These are phyloP conservation scores for Cryptosporidium bovis DNA, from an alignment of 169 alveolate species.

Conservation along the genomic window DNA sequence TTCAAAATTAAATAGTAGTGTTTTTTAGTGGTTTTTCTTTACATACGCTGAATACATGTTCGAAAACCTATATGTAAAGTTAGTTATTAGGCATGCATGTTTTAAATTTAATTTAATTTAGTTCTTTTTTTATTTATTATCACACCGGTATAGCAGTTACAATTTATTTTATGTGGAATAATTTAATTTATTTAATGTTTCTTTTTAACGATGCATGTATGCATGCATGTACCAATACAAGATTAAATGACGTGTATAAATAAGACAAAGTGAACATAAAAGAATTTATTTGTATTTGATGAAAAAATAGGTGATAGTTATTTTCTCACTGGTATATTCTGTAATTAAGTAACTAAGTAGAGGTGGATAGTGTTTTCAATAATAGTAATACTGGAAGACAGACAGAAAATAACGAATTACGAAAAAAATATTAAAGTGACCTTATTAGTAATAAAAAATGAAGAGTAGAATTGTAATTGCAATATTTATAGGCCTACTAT, in stretches of 20 bases:
- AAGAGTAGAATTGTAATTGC: conserved; percentile 24
- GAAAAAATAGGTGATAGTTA: background rate
- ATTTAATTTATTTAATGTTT: background rate
- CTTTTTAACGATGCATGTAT: background rate
- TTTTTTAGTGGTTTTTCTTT: no score
- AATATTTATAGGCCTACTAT: conserved; percentile 38
- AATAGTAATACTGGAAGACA: no score
- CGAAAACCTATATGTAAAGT: no score
- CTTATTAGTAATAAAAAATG: background rate
- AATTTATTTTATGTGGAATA: background rate
- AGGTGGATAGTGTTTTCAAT: no score
- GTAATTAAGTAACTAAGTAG: no score
- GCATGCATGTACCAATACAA: conserved; percentile 2
- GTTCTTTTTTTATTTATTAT: background rate
- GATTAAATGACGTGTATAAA: background rate
- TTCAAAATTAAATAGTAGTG: no score
- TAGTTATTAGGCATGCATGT: no score
- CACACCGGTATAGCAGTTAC: background rate
- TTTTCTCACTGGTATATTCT: no score
- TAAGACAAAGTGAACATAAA: background rate
- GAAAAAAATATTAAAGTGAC: background rate
- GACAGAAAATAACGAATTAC: no score
- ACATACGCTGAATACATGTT: no score
- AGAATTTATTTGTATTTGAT: background rate
- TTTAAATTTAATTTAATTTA: background rate